phyloP scores from a whole-genome alignment of 1,139 yeast genomes.

The Saccharomyces uvarum region DNA sequence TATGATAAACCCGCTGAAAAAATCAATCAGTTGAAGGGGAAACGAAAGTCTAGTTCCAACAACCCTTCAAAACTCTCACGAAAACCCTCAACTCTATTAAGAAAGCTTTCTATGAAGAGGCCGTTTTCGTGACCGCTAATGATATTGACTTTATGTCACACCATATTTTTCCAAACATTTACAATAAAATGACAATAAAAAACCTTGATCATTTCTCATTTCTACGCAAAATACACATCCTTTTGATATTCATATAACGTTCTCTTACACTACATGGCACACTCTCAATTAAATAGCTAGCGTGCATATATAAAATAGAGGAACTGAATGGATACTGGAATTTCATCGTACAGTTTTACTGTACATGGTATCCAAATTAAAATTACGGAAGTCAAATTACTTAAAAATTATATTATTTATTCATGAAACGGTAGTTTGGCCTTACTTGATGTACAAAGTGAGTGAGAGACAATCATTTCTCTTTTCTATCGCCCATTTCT shows the following conservation, averaged over 20 bases:
- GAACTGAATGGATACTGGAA: no score
- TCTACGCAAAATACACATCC: background rate
- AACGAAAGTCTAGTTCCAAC: slow-evolving; percentile 27
- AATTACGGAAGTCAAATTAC: no score
- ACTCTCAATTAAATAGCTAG: background rate
- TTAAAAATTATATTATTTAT: no score
- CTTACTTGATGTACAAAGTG: no score
- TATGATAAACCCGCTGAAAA: slow-evolving; percentile 35
- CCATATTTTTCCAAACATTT: background rate
- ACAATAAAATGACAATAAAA: background rate
- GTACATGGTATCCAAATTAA: no score
- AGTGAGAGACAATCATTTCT: background rate
- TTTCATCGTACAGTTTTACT: no score
- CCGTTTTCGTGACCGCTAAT: background rate
- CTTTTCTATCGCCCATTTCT: background rate
- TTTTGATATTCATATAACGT: background rate
- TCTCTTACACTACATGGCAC: background rate
- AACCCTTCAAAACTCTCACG: slow-evolving; percentile 29
- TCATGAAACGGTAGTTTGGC: no score
- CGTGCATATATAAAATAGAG: background rate
- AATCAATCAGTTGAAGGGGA: slow-evolving; percentile 31
- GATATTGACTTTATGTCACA: background rate
- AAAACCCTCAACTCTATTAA: slow-evolving; percentile 29
- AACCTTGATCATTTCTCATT: background rate
- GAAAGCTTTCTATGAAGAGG: slow-evolving; percentile 20